Evolutionary conservation across 768 basidiomycete species (phyloP), one percentile per base, ranked within the genome.

Genomic region (Pleurotus cornucopiae): DNA sequence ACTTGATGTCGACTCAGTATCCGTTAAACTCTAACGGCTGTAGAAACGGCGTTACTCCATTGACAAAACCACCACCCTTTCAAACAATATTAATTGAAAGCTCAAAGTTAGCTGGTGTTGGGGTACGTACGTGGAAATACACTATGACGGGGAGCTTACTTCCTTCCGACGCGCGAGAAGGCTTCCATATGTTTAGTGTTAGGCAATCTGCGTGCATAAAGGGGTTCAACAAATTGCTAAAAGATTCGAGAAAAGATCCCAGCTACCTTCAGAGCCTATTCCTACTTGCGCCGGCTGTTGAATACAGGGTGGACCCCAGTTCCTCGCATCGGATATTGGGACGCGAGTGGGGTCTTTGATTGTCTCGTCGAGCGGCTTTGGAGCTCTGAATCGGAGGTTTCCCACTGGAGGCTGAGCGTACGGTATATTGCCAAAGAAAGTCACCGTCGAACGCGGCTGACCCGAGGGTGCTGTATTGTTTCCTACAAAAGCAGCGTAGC

Each of bases 281-380:
- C 48, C 77, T 5, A 76, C 73, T 1, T 67, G 68, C 5, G 78
- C 78, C 2, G 79, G 78, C 30, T 70, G 62, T 60, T 80, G 79
- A 23, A 80, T 71, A 58, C 77, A 79, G 0, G 75, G 63, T 0
- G 76, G 67, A 0, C 76, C 77, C 71, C 73, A 80, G 53, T 69
- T 72, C 47, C 76, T 61, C 20, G 78, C 76, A 60, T 80, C 78
- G 11, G 66, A 62, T 5, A 78, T 26, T 61, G 46, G 12, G 60
- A 59, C 1, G 67, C 59, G 20, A 14, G 23, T 9, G 13, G 48
- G 48, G 47, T 54, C 2, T 12, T 21, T 44, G 2, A 37, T 55
- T 4, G 51, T 49, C 52, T 77, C 76, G 55, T 78, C 63, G 26
- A 79, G 61, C 46, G 59, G 57, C 16, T 58, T 61, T 1, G 77